Base-by-base conservation (phyloP, 108 stramenopile species). In the Cylindrotheca closterium region DNA sequence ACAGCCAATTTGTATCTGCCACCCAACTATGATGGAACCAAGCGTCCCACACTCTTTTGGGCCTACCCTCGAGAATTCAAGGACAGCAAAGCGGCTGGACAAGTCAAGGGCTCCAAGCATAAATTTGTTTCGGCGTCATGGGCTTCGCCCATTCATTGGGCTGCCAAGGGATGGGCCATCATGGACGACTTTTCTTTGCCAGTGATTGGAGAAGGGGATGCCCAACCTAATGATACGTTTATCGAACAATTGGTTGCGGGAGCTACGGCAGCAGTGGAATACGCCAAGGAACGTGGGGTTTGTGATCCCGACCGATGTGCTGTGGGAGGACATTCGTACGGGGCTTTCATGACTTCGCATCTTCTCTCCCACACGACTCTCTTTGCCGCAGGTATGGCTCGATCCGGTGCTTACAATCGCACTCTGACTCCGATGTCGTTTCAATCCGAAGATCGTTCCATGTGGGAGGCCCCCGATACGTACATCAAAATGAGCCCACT, bases 61-160 rank as follows among this genome's bases (percentile, higher is more conserved):
- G 55, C 55, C 18, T 56, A 56, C 28, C 55, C 55, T 8, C 23
- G 55, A 29, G 55, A 56, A 30, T 56, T 56, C 55, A 56, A 56
- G 29, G 28, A 56, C 29, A n/a, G 26, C 27, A 56, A 56, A 30
- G 55, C 55, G 7, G 55, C 55, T 26, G 55, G 55, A 10, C 55
- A 56, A 56, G 28, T 56, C 28, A 56, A 56, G 55, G 55, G 55
- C 18, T 27, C 26, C 55, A 56, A 56, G 29, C 55, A 56, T n/a
- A 23, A 28, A 8, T 56, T 56, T 56, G 55, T 56, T 27, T 30
- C 28, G 7, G 55, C 55, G 7, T 29, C 23, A 8, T 56, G 55
- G 55, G 55, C 55, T 29, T 56, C 55, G 25, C 55, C 55, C 27
- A 30, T 56, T 28, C 55, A 56, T n/a, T 56, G 55, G 55, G 55